phyloP scores from a whole-genome alignment of 352 stramenopile genomes.

The Pythium vanterpoolii region DNA sequence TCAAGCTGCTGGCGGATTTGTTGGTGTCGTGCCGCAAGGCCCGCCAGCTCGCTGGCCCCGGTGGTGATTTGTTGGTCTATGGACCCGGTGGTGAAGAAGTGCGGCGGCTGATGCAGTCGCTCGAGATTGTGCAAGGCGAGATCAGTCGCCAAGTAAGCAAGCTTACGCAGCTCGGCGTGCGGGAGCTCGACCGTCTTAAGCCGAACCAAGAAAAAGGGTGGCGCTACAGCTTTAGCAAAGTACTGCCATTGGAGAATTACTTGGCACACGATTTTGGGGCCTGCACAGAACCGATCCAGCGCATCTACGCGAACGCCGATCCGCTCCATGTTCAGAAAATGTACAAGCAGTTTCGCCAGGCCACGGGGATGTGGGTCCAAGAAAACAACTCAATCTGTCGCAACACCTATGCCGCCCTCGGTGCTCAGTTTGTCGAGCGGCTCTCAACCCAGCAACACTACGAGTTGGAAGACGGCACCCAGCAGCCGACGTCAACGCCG shows the following conservation, averaged over 20 bases:
- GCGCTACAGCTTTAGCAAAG: constrained; percentile 85
- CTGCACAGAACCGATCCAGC: constrained; percentile 81
- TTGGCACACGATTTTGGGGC: constrained; percentile 81
- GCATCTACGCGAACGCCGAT: constrained; percentile 83
- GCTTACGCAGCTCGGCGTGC: constrained; percentile 76
- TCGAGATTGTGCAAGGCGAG: constrained; percentile 74
- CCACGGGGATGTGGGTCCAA: constrained; percentile 80
- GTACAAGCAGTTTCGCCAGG: constrained; percentile 84
- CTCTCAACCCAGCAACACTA: constrained; percentile 9
- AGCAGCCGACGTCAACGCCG: constrained; percentile 2
- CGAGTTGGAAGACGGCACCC: constrained; percentile 14
- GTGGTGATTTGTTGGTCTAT: constrained; percentile 82
- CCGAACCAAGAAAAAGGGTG: constrained; percentile 83
- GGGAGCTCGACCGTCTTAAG: constrained; percentile 81
- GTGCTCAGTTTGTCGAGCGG: constrained; percentile 60
- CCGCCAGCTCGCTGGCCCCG: constrained; percentile 69
- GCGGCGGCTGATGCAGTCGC: constrained; percentile 75
- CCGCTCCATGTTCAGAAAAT: constrained; percentile 81
- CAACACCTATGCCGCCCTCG: constrained; percentile 68
- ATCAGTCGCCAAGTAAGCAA: constrained; percentile 76
- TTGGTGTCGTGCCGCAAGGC: constrained; percentile 83
- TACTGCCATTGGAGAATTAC: constrained; percentile 78
- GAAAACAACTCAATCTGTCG: constrained; percentile 83
- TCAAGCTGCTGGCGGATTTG: constrained; percentile 81
- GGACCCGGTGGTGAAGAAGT: constrained; percentile 80